Percentiles rank a stretch among this genome's conserved stretches.
These are phyloP conservation scores for Scheffersomyces parashehatae DNA, from an alignment of 1,139 yeast genomes.

Conservation along the genomic window DNA sequence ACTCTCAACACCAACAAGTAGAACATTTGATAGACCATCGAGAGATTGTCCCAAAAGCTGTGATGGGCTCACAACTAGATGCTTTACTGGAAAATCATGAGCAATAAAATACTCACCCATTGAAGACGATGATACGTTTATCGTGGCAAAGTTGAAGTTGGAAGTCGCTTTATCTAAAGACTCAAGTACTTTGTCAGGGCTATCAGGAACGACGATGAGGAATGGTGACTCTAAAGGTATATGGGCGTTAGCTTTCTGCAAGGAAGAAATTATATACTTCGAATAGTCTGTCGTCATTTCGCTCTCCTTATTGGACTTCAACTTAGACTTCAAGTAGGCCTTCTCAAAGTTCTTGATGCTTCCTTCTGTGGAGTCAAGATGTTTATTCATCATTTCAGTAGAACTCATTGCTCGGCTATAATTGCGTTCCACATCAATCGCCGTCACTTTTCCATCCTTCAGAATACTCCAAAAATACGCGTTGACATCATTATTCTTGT, in stretches of 20 bases:
- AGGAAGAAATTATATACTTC: not conserved
- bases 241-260: not conserved
- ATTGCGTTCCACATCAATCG: no score
- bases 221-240: conserved; percentile 8
- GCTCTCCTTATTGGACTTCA: no score
- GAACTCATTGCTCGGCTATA: no score
- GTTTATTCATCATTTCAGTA: conserved; percentile 10
- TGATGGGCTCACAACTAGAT: conserved; percentile 6
- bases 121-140: not conserved
- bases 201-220: conserved; percentile 17
- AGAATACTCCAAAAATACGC: no score
- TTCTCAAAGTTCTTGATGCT: conserved; percentile 19
- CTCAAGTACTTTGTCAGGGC: no score
- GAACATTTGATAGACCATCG: conserved; percentile 14
- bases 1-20: conserved; percentile 24
- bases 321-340: conserved; percentile 12
- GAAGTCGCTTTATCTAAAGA: no score
- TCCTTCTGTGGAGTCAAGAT: conserved; percentile 10
- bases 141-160: conserved; percentile 1
- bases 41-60: conserved; percentile 21
- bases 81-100: not conserved
- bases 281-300: no score
- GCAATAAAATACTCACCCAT: not conserved
- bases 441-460: no score
- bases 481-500: no score